A percentile compares a stretch with the other conserved stretches of the same genome.
Evolutionary conservation across 2,329 filamentous ascomycete genomes (phyloP).

Genomic region (Myriangium duriaei): DNA sequence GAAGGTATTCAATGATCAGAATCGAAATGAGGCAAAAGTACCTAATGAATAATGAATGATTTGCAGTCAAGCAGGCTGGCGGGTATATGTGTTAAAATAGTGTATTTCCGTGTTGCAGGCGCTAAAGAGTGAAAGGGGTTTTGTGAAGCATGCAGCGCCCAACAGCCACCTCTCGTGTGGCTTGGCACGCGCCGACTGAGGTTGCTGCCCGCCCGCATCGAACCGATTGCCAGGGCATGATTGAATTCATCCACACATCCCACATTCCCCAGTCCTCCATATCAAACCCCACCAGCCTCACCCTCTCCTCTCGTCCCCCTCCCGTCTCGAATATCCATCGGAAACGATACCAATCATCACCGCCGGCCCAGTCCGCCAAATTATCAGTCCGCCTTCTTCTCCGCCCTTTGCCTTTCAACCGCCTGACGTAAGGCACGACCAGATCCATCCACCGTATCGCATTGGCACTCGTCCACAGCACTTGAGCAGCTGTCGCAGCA

Average conservation of each 20-base stretch:
- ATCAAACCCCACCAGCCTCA: slow-evolving; percentile 4
- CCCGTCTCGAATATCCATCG: not conserved
- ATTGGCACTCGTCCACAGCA: no score
- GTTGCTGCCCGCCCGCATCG: slow-evolving; percentile 7
- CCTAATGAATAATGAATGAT: no score
- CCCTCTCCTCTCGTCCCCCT: slow-evolving; percentile 1
- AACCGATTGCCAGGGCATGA: slow-evolving; percentile 6
- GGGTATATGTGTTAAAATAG: no score
- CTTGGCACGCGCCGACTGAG: no score
- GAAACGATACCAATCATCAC: not conserved
- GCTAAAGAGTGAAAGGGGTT: no score
- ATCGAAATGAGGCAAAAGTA: no score
- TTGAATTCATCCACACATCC: slow-evolving; percentile 3
- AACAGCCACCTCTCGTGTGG: no score
- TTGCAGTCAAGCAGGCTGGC: no score
- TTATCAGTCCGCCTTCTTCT: not conserved
- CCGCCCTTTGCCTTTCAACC: slow-evolving; percentile 4
- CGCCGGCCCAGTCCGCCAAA: not conserved
- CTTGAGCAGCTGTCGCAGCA: no score
- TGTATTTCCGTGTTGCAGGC: no score
- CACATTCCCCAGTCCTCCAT: slow-evolving; percentile 3
- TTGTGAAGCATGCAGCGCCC: no score
- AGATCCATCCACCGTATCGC: slow-evolving; percentile 1
- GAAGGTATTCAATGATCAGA: no score
- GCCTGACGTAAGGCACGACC: slow-evolving; percentile 9